Base-by-base conservation (phyloP, 305 asterid genomes). In the Fraxinus dipetala region DNA sequence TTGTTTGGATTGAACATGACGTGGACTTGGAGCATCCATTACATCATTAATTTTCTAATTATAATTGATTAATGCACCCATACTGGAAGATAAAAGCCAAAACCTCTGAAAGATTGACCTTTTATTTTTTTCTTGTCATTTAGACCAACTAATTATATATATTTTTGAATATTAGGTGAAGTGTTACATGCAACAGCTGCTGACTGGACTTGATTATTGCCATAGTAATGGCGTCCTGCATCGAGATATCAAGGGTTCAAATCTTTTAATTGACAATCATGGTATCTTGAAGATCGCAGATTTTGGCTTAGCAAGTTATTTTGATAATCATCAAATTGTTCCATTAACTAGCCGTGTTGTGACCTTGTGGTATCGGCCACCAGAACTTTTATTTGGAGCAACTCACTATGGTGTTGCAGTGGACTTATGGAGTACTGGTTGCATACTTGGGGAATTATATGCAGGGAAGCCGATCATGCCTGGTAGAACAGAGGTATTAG, bases 321-420 rank as follows among this genome's bases (percentile, higher is more conserved):
- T 85, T 67, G 93, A 91, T 83, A 85, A 78, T 72, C 84, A 83
- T 78, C 85, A 90, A 69, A 91, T 83, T 63, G 84, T 88, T 83
- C 94, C 94, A 59, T 87, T 94, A 61, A 96, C 99, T 30, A 96
- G 98, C 88, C 98, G 98, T 30, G 99, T 96, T 56, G 99, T 96
- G 85, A 96, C 99, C 59, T 85, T 96, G 76, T 96, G 99, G 99
- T 96, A 96, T 89, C 95, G 99, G 72, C 98, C 99, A 18, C 98
- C 98, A 22, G 99, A 96, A 84, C 98, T 96, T 78, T 82, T 96
- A 84, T 95, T 94, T 10, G 99, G 99, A 63, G 92, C 97, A 35
- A 90, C 87, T 79, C 94, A 91, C 31, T 96, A 96, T 32, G 98
- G 97, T 79, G 95, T 90, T 84, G 97, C 95, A 13, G 97, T 96